These are phyloP conservation scores for Chenopodium berlandieri DNA, from an alignment of 148 eudicot genomes.

Conservation along the genomic window DNA sequence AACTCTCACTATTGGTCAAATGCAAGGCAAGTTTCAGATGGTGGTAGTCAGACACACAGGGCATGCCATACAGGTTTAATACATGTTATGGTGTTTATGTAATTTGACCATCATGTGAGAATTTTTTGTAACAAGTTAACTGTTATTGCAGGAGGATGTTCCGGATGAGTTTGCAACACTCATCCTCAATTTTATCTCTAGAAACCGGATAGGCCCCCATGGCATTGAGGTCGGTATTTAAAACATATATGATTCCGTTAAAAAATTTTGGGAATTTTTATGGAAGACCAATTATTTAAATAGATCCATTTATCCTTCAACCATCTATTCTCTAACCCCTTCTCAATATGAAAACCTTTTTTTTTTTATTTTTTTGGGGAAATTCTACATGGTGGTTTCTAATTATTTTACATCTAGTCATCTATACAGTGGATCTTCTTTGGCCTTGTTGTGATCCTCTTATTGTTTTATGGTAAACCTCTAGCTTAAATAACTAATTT, in stretches of 20 bases:
- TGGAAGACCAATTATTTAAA: neutral
- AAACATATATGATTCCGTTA: neutral
- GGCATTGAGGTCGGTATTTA: conserved; percentile 66
- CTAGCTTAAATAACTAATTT: too few relatives aligned
- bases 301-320: neutral
- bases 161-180: conserved; percentile 81
- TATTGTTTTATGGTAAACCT: too few relatives aligned
- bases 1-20: conserved; percentile 94
- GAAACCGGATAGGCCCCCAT: conserved; percentile 79
- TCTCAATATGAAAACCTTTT: neutral
- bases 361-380: too few relatives aligned
- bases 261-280: neutral
- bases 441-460: too few relatives aligned
- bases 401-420: too few relatives aligned
- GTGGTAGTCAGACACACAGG: conserved; percentile 90
- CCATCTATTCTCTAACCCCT: too few relatives aligned
- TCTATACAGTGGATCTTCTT: too few relatives aligned
- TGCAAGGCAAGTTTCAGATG: conserved; percentile 99
- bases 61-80: conserved; percentile 93
- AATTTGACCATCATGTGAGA: neutral
- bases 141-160: conserved; percentile 70
- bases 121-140: neutral
- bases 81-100: conserved; percentile 9
- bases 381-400: too few relatives aligned
- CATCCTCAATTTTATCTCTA: conserved; percentile 73